These are phyloP conservation scores for Psidium friedrichsthalianum DNA, from an alignment of 345 rosid species.

Conservation along the genomic window DNA sequence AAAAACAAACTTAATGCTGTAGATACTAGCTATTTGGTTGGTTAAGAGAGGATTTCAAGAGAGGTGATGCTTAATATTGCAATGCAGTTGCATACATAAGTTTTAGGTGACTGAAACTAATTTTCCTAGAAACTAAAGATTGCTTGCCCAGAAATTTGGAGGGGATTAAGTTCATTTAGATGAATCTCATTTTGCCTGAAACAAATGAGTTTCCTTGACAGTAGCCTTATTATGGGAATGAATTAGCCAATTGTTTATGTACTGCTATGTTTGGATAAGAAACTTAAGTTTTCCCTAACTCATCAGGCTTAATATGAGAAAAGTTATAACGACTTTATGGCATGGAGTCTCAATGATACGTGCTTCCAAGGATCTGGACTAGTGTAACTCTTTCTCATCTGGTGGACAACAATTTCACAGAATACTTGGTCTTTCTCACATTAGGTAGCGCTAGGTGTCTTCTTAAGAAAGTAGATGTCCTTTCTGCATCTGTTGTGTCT, in stretches of 20 bases:
- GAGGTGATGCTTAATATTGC: not conserved
- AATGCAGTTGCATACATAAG: not conserved
- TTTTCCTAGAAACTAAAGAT: not conserved
- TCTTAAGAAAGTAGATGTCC: not conserved
- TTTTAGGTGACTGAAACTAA: not conserved
- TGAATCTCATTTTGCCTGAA: not conserved
- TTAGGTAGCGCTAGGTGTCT: not conserved
- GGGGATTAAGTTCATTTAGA: not conserved
- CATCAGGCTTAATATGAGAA: not conserved
- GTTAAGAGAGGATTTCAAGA: not conserved
- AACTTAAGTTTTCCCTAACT: not conserved
- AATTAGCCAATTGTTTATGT: not conserved
- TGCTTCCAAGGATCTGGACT: not conserved
- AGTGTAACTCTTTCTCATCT: not conserved
- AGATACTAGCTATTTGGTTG: not conserved
- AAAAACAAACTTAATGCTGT: not conserved
- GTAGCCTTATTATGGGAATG: not conserved
- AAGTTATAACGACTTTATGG: not conserved
- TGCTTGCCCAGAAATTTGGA: not conserved
- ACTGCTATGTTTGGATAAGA: not conserved
- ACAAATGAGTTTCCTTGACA: not conserved
- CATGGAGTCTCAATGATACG: not conserved
- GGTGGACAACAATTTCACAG: not conserved
- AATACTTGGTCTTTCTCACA: not conserved
- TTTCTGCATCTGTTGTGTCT: not conserved